Base-by-base conservation (phyloP, 2,329 filamentous ascomycete species). In the Rhynchosporium secalis region DNA sequence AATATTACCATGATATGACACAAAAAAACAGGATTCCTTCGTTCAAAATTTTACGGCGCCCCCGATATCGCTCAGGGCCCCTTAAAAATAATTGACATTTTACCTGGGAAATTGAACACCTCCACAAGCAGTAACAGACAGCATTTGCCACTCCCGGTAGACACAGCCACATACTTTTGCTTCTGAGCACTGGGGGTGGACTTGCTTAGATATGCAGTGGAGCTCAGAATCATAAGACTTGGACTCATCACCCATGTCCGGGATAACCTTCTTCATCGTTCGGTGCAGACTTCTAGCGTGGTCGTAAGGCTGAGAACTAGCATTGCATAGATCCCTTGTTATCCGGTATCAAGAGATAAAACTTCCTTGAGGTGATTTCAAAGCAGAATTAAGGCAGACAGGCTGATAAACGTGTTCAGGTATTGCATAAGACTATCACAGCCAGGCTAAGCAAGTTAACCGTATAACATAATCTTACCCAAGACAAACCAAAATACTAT, bases 221-320 rank as follows among this genome's bases (percentile, higher is more conserved):
- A 2, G 5, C 20, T 54, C 36, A 6, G 36, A 26, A 8, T 7
- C 8, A 36, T 8, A 38, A 54, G 15, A 3, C 36, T 54, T 9
- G 20, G n/a, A 41, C 28, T 10, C n/a, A 10, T 28, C 20, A 29
- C 36, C 29, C n/a, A 40, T 48, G 46, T 48, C 10, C 13, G 4
- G 2, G 10, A 6, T 28, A 4, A 9, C 33, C 51, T 29, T 54
- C 49, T 54, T 28, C 51, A 36, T 26, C 33, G 33, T 54, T 54
- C 36, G 51, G 36, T 41, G 51, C 51, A 54, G 51, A 36, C 51
- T 54, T 54, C 51, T 54, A 54, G 51, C 51, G 36, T 20, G 1
- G 8, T 40, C 36, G 28, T 54, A 54, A 41, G 51, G 51, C 51
- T 54, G 51, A 54, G 15, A 20, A 40, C 15, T 40, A 20, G 5